Base-by-base conservation (phyloP, 2,329 filamentous ascomycete genomes). In the Neofusicoccum ribis region DNA sequence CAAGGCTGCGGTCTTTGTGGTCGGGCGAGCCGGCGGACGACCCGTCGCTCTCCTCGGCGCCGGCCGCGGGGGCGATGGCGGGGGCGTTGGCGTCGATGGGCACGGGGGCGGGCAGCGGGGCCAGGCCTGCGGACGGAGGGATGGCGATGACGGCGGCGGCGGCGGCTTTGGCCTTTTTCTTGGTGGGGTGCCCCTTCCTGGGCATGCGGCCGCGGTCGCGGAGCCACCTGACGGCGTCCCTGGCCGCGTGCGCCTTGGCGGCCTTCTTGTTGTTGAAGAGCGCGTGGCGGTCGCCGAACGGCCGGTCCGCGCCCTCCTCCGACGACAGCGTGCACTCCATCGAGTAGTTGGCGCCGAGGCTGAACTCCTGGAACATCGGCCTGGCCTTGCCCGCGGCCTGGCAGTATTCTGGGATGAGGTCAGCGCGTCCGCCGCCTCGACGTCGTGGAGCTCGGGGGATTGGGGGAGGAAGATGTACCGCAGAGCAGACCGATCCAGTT, bases 201-300 rank as follows among this genome's bases (percentile, higher is more conserved):
- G 72, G 73, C 74, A 76, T 77, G 9, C 66, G 65, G 7, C 75
- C 77, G 3, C 72, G 64, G 3, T 66, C 61, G 63, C 81, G 77
- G 64, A 82, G 76, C 72, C 79, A 76, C 31, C 75, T 68, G 17
- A 82, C 72, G 3, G 80, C 81, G 64, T 75, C 73, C 63, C 71
- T 69, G 8, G 81, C 80, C 20, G 80, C 79, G 60, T 75, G 72
- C 43, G 75, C 73, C 20, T 77, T 77, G 1, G 81, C 81, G 9
- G 73, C 71, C 66, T 79, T 77, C 63, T 83, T 83, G 37, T 68
- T 75, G 5, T 70, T 63, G 69, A 79, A 80, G 9, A 74, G 69
- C 0, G 67, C 65, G 2, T 67, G 67, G 9, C 69, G 68, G 27
- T 72, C 73, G 66, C 81, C 80, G 65, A 81, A 81, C 23, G 71